Percentiles rank a stretch among this genome's conserved stretches.
These are phyloP conservation scores for Aspergillaceae sp. DNA, from an alignment of 2,329 filamentous ascomycete species.

Conservation along the genomic window DNA sequence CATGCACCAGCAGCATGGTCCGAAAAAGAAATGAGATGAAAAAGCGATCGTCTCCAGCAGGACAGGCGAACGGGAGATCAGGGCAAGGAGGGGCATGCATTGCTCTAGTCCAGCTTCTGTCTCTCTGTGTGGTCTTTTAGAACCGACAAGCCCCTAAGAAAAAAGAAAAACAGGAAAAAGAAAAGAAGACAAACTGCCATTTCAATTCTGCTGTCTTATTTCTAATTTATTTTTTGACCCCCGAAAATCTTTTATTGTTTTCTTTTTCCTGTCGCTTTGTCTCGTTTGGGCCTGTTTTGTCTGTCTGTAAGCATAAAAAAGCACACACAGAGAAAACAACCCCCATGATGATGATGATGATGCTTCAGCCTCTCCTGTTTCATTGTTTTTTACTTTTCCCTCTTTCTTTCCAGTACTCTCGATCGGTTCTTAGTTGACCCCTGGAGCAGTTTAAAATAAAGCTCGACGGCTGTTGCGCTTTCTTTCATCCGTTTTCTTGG, in stretches of 20 bases:
- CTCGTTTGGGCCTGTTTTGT: neutral
- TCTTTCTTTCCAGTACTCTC: neutral
- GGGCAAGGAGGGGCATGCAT: neutral
- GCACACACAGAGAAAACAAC: neutral
- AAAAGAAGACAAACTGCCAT: too few species aligned
- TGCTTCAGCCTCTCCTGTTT: neutral
- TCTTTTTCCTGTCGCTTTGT: slow-evolving; percentile 1
- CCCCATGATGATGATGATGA: neutral
- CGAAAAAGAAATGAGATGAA: neutral
- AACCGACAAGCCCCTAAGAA: neutral
- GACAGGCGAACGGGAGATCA: neutral
- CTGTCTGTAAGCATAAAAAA: slow-evolving; percentile 6
- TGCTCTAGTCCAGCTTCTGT: too few species aligned
- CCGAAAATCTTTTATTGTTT: neutral
- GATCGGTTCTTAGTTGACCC: neutral
- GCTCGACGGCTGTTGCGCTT: neutral
- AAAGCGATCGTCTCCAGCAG: neutral
- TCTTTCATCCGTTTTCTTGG: neutral
- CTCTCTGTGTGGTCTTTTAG: too few species aligned
- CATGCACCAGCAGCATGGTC: neutral
- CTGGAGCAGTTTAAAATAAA: neutral
- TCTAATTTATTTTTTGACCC: neutral
- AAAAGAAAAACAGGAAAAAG: neutral
- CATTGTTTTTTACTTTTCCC: neutral
- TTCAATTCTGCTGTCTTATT: slow-evolving; percentile 1